phyloP scores from a whole-genome alignment of 768 basidiomycete genomes.

The Serpula lacrymans region DNA sequence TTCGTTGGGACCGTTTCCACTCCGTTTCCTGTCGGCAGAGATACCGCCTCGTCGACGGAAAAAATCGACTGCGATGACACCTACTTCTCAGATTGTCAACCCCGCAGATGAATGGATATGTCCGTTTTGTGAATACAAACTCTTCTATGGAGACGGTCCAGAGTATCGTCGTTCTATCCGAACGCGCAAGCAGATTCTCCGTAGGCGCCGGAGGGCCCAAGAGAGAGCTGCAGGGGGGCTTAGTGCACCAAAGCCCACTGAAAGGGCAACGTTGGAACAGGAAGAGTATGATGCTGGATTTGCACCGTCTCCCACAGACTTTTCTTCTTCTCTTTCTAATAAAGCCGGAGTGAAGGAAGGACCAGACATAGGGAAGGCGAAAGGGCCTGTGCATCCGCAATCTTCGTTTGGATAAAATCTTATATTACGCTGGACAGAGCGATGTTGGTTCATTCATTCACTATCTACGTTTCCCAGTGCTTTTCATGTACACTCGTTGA shows the following conservation, averaged over 20 bases:
- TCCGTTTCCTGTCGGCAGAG: constrained; percentile 67
- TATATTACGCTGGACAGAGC: too few species aligned
- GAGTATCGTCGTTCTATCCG: constrained; percentile 63
- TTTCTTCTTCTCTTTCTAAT: constrained; percentile 8
- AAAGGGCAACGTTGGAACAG: constrained; percentile 17
- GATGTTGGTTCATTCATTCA: too few species aligned
- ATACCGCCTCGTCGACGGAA: constrained; percentile 47
- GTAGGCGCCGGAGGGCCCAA: constrained; percentile 63
- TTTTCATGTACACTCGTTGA: too few species aligned
- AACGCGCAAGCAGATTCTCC: constrained; percentile 76
- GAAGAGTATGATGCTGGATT: constrained; percentile 20
- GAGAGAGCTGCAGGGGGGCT: constrained; percentile 53
- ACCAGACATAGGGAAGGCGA: constrained; percentile 9
- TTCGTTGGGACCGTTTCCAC: constrained; percentile 55
- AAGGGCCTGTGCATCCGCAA: constrained; percentile 16
- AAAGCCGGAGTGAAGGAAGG: constrained; percentile 16
- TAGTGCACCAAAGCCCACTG: constrained; percentile 17
- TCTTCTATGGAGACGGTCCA: constrained; percentile 85
- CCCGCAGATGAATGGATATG: constrained; percentile 92
- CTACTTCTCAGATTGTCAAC: constrained; percentile 40
- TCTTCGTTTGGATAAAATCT: too few species aligned
- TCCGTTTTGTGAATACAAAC: constrained; percentile 86
- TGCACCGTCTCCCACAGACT: constrained; percentile 6
- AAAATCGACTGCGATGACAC: constrained; percentile 19
- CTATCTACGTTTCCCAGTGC: too few species aligned